Evolutionary conservation across 1,139 yeast genomes (phyloP).

Genomic region (Protomyces arabidopsidicola): DNA sequence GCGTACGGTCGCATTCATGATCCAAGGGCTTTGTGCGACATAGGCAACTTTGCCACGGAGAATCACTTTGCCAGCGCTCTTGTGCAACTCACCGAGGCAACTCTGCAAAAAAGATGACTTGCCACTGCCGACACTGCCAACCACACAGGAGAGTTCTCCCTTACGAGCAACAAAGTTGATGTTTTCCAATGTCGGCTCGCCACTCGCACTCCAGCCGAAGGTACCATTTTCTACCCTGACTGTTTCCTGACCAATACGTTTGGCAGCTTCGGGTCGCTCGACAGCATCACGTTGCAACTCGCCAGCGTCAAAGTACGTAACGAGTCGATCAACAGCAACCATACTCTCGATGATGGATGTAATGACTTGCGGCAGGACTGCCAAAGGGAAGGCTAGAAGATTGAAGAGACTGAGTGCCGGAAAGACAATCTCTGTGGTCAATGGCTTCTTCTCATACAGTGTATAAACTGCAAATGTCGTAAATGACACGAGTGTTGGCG

Average conservation of each 20-base stretch:
- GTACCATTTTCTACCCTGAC: constrained; percentile 69
- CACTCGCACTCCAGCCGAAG: constrained; percentile 82
- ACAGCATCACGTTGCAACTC: constrained; percentile 83
- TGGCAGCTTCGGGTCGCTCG: constrained; percentile 49
- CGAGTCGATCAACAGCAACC: constrained; percentile 76
- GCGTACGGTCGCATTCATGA: constrained; percentile 85
- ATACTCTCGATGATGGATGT: constrained; percentile 83
- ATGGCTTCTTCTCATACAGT: constrained; percentile 56
- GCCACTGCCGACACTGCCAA: constrained; percentile 91
- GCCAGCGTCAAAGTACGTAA: constrained; percentile 64
- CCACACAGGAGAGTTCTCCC: constrained; percentile 80
- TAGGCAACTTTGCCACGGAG: constrained; percentile 81
- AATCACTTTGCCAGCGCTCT: constrained; percentile 66
- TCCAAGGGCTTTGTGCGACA: constrained; percentile 93
- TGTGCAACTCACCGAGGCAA: constrained; percentile 77
- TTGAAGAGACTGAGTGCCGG: constrained; percentile 83
- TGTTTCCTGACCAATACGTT: constrained; percentile 59
- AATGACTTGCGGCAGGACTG: constrained; percentile 88
- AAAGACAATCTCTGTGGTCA: constrained; percentile 88
- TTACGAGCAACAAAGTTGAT: constrained; percentile 66
- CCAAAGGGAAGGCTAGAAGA: constrained; percentile 81
- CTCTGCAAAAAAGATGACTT: constrained; percentile 84
- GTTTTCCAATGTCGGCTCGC: constrained; percentile 71
- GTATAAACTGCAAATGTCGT: constrained; percentile 85
- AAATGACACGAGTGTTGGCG: constrained; percentile 89